A percentile compares a stretch with the other conserved stretches of the same genome.
Conservation (phyloP, 176 grass and related monocot genomes). For the Phragmites australis region DNA sequence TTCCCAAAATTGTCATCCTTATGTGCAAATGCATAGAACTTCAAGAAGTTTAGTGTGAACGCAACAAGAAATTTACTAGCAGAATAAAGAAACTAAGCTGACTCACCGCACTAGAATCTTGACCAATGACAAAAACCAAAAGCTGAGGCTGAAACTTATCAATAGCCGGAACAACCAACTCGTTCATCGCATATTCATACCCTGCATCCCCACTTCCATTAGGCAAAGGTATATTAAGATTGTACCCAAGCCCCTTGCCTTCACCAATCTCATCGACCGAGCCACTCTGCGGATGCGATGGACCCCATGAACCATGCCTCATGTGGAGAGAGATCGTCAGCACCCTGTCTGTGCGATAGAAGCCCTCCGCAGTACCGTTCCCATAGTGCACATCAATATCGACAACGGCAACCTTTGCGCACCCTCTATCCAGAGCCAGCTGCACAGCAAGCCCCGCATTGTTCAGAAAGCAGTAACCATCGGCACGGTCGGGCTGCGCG, state of each 20-base stretch:
- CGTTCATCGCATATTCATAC: slow-evolving; percentile 71
- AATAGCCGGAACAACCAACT: slow-evolving; percentile 72
- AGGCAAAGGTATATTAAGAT: slow-evolving; percentile 92
- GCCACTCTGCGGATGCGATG: slow-evolving; percentile 69
- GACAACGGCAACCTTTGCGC: slow-evolving; percentile 54
- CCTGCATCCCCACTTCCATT: slow-evolving; percentile 88
- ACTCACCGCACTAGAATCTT: slow-evolving; percentile 92
- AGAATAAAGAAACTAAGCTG: not conserved
- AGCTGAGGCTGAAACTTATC: slow-evolving; percentile 69
- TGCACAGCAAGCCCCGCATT: slow-evolving; percentile 77
- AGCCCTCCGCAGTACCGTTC: slow-evolving; percentile 85
- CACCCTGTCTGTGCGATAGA: slow-evolving; percentile 61
- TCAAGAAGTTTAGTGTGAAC: not conserved
- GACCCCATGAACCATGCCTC: slow-evolving; percentile 88
- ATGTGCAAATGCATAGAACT: not conserved
- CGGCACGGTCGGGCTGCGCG: slow-evolving; percentile 65
- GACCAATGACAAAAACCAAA: slow-evolving; percentile 74
- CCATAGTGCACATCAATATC: slow-evolving; percentile 92
- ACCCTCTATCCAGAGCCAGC: slow-evolving; percentile 66
- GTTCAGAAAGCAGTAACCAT: slow-evolving; percentile 95
- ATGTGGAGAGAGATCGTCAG: slow-evolving; percentile 86
- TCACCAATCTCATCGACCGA: slow-evolving; percentile 69
- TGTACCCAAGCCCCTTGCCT: slow-evolving; percentile 76
- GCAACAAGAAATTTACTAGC: not conserved
- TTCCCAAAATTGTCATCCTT: no score